These are phyloP conservation scores for Tetrahymena borealis DNA, from an alignment of 73 alveolate genomes.

Conservation along the genomic window DNA sequence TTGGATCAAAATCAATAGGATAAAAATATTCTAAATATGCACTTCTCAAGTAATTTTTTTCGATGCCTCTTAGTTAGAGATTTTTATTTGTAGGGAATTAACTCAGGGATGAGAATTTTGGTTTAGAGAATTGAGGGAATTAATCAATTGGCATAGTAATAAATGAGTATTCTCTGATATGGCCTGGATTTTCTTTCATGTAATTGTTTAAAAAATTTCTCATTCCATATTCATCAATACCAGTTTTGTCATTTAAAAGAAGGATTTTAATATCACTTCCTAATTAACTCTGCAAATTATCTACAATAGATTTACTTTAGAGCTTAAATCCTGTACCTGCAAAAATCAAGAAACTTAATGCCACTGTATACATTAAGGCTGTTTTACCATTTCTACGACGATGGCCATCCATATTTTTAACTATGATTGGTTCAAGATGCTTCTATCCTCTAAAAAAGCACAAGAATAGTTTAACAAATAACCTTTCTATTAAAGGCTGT, in stretches of 20 bases:
- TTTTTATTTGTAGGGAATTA: constrained; percentile 22
- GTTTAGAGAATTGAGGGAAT: neutral
- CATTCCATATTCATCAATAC: constrained; percentile 64
- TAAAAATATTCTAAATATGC: constrained; percentile 44
- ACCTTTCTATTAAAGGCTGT: constrained; percentile 59
- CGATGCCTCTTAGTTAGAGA: constrained; percentile 18
- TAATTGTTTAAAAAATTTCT: constrained; percentile 23
- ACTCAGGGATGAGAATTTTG: constrained; percentile 21
- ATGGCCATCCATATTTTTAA: constrained; percentile 86
- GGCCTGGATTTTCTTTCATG: neutral
- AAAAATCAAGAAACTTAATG: constrained; percentile 82
- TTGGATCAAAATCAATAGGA: constrained; percentile 52
- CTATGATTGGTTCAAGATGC: constrained; percentile 63
- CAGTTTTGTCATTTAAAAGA: constrained; percentile 39
- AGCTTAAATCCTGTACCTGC: constrained; percentile 84
- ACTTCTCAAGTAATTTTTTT: constrained; percentile 43
- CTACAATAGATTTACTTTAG: constrained; percentile 54
- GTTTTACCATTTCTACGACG: constrained; percentile 84
- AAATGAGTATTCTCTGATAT: constrained; percentile 32
- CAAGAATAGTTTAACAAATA: constrained; percentile 37
- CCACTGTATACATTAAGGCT: constrained; percentile 83
- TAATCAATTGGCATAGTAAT: neutral
- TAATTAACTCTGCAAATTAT: constrained; percentile 42
- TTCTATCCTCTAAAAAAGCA: constrained; percentile 58
- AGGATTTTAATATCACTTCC: constrained; percentile 69